Evolutionary conservation across 345 rosid species (phyloP).

Genomic region (Rhizophora mangle): DNA sequence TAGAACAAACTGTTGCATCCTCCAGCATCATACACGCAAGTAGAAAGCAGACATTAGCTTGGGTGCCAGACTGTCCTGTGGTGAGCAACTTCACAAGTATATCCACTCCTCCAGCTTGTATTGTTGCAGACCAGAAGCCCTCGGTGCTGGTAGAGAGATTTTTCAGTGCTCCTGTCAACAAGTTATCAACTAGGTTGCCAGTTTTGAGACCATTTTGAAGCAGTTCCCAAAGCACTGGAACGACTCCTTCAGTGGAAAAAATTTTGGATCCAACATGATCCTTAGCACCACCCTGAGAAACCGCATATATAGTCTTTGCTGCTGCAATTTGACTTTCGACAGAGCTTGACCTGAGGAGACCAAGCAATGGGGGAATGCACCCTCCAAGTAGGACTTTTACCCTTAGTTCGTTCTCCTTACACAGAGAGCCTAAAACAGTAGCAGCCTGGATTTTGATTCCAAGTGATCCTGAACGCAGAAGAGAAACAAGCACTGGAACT

Average conservation of each 20-base stretch:
- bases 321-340: constrained; percentile 96
- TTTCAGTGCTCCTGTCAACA: constrained; percentile 92
- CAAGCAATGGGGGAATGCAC: constrained; percentile 99
- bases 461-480: constrained; percentile 91
- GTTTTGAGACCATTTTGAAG: constrained; percentile 67
- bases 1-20: constrained; percentile 84
- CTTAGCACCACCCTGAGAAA: constrained; percentile 92
- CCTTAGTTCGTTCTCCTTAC: constrained; percentile 96
- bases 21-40: constrained; percentile 97
- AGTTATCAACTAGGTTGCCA: constrained; percentile 78
- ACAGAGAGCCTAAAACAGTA: constrained; percentile 88
- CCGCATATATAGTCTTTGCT: constrained; percentile 93
- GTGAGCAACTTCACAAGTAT: constrained; percentile 91
- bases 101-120: constrained; percentile 96
- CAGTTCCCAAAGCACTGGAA: constrained; percentile 90
- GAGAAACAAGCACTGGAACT: constrained; percentile 99
- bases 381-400: constrained; percentile 99
- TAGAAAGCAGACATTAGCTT: constrained; percentile 92
- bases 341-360: constrained; percentile 95
- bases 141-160: constrained; percentile 88
- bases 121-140: constrained; percentile 90
- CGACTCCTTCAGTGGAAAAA: constrained; percentile 99
- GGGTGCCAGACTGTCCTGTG: constrained; percentile 73
- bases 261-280: constrained; percentile 99
- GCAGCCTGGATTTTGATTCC: constrained; percentile 98